Evolutionary conservation across 441 rosid species (phyloP), one percentile per base, ranked within the genome.

Genomic region (Populus hybrid): DNA sequence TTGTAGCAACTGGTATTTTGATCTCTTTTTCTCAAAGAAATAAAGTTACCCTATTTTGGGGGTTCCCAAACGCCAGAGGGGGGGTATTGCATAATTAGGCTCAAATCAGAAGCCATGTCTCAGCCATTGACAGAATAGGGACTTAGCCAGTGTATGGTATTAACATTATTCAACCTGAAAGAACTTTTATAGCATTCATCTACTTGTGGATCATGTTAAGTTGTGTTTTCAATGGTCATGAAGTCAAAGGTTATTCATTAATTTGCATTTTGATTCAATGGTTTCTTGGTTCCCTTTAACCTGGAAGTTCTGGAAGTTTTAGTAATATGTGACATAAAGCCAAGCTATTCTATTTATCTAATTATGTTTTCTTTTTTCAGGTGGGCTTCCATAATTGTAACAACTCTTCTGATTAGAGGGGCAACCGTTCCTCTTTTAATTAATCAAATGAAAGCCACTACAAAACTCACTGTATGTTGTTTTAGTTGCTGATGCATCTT

Each of bases 341-440:
- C 16, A 57, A 35, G 16, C 18, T 24, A 9, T 12, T 32, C 32
- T 34, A 11, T 50, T 23, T 28, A 10, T 40, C 65, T 77, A 10
- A 23, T 69, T 34, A 59, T 38, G 30, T 32, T 65, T 73, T 32
- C 71, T 67, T 71, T 3, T 84, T 75, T 83, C 87, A 93, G 99
- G 99, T 94, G 97, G 98, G 89, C 91, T n/a, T 90, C 96, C 70
- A 91, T 96, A 75, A 82, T 81, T 46, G 10, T 92, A 59, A 84
- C 97, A 66, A 96, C 98, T 11, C 71, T 94, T 71, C 5, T 93
- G 79, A 90, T 94, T 77, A 88, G 99, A 78, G 81, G 86, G 32
- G 81, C 81, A 57, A 91, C 92, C 0, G n/a, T 93, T 80, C 98
- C 99, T 14, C 87, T 96, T 75, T 38, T 91, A 80, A 86, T 96